Evolutionary conservation across 2,329 filamentous ascomycete species (phyloP).

Genomic region (Tolypocladium amazonense): DNA sequence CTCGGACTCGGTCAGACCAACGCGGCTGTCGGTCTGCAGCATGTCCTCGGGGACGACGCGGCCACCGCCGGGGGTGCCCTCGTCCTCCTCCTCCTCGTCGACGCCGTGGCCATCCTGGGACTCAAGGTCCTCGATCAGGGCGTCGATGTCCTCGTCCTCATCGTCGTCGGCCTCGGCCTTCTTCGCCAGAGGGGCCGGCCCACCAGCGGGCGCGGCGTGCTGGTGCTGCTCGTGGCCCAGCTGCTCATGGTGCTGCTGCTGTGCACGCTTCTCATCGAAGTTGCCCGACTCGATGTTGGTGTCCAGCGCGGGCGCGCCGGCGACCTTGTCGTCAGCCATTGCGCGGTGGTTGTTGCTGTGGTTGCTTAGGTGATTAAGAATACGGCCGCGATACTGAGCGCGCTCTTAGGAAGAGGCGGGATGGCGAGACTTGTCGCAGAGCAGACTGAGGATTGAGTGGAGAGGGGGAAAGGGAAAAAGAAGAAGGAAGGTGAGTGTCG

Average conservation of each 20-base stretch:
- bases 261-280: slow-evolving; percentile 52
- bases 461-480: slow-evolving; percentile 9
- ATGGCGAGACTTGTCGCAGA: slow-evolving; percentile 1
- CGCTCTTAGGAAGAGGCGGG: neutral
- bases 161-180: slow-evolving; percentile 51
- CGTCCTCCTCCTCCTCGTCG: slow-evolving; percentile 49
- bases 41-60: slow-evolving; percentile 61
- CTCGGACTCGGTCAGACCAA: slow-evolving; percentile 63
- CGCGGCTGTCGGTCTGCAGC: slow-evolving; percentile 63
- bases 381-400: neutral
- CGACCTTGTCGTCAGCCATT: slow-evolving; percentile 46
- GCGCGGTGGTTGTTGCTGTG: slow-evolving; percentile 1
- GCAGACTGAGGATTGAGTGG: neutral
- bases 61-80: slow-evolving; percentile 38
- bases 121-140: slow-evolving; percentile 79
- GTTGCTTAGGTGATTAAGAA: neutral
- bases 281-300: slow-evolving; percentile 54
- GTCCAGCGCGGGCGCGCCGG: slow-evolving; percentile 46
- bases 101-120: slow-evolving; percentile 64
- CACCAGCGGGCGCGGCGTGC: slow-evolving; percentile 14
- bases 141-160: slow-evolving; percentile 70
- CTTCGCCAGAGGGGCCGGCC: slow-evolving; percentile 20
- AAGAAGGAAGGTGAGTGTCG: slow-evolving; percentile 15
- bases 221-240: neutral
- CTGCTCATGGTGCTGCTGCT: slow-evolving; percentile 10